A percentile compares a stretch with the other conserved stretches of the same genome.
Evolutionary conservation across 2,329 filamentous ascomycete genomes (phyloP).

Genomic region (Talaromyces rugulosus): DNA sequence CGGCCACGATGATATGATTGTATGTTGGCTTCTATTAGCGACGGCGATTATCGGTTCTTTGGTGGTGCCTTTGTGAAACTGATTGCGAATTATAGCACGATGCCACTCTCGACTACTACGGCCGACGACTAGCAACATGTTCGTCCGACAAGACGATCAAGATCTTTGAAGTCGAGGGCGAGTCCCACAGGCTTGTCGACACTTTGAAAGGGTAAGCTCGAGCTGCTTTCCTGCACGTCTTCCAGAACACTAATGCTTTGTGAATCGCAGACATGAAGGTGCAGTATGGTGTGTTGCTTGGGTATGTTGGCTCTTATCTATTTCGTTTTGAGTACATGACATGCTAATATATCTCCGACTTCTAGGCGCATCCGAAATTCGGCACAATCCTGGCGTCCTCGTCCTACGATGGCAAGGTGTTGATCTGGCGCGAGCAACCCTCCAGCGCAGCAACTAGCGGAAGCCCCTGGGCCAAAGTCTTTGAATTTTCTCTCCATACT

Average conservation of each 20-base stretch:
- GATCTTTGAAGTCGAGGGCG: slow-evolving; percentile 96
- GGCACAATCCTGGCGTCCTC: slow-evolving; percentile 95
- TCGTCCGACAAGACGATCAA: slow-evolving; percentile 98
- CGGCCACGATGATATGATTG: slow-evolving; percentile 99
- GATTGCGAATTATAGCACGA: slow-evolving; percentile 63
- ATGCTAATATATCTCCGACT: not conserved
- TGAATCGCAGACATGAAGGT: slow-evolving; percentile 72
- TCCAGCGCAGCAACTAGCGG: slow-evolving; percentile 33
- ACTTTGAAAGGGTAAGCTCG: slow-evolving; percentile 79
- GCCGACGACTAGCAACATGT: slow-evolving; percentile 90
- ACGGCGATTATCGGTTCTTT: not conserved
- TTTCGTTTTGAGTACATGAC: not conserved
- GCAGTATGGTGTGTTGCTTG: slow-evolving; percentile 97
- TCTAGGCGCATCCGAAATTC: slow-evolving; percentile 85
- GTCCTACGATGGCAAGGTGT: slow-evolving; percentile 94
- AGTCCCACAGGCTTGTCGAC: slow-evolving; percentile 82
- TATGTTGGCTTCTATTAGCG: slow-evolving; percentile 50
- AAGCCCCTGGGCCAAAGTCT: slow-evolving; percentile 75
- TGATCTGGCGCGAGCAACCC: slow-evolving; percentile 91
- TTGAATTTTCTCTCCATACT: slow-evolving; percentile 90
- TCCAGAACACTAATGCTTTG: slow-evolving; percentile 10
- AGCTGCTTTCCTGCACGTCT: not conserved
- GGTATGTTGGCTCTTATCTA: slow-evolving; percentile 43
- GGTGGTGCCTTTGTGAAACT: not conserved
- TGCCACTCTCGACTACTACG: slow-evolving; percentile 98